phyloP scores from a whole-genome alignment of 192 early-diverging fungal genomes.

The Lunasporangiospora selenospora region DNA sequence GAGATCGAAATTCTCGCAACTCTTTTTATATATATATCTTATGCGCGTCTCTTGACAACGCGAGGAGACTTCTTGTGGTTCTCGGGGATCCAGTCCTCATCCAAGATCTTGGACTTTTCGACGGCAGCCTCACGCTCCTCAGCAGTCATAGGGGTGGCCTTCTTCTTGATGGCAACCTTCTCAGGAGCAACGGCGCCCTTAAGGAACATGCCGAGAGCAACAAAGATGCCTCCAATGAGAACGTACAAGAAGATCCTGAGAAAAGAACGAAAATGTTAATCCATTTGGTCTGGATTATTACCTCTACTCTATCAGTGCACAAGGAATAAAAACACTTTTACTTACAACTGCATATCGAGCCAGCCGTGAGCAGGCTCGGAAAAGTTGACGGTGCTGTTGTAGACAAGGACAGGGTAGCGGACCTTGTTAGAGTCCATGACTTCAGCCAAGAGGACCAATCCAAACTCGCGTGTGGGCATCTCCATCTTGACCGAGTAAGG shows the following conservation, averaged over 20 bases:
- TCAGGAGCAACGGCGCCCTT: slow-evolving; percentile 39
- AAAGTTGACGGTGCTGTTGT: slow-evolving; percentile 46
- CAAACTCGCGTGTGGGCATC: slow-evolving; percentile 37
- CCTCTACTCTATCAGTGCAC: neutral
- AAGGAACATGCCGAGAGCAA: slow-evolving; percentile 32
- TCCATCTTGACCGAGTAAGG: slow-evolving; percentile 45
- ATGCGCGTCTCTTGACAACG: slow-evolving; percentile 36
- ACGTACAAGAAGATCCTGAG: slow-evolving; percentile 44
- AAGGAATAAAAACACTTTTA: neutral
- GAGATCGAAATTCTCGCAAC: neutral
- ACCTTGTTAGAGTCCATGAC: slow-evolving; percentile 42
- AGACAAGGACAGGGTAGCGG: slow-evolving; percentile 41
- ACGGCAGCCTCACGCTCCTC: slow-evolving; percentile 45
- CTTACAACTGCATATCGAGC: slow-evolving; percentile 45
- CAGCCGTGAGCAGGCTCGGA: slow-evolving; percentile 41
- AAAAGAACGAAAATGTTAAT: neutral
- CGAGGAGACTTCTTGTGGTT: slow-evolving; percentile 51
- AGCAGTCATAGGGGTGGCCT: slow-evolving; percentile 37
- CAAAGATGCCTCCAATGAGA: slow-evolving; percentile 44
- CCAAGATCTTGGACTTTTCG: slow-evolving; percentile 47
- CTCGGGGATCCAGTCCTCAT: slow-evolving; percentile 51
- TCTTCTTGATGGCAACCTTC: slow-evolving; percentile 30
- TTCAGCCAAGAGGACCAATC: slow-evolving; percentile 44
- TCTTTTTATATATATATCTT: neutral
- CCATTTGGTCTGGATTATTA: neutral